These are phyloP conservation scores for Platanus orientalis DNA, from an alignment of 164 flowering plant genomes.

Conservation along the genomic window DNA sequence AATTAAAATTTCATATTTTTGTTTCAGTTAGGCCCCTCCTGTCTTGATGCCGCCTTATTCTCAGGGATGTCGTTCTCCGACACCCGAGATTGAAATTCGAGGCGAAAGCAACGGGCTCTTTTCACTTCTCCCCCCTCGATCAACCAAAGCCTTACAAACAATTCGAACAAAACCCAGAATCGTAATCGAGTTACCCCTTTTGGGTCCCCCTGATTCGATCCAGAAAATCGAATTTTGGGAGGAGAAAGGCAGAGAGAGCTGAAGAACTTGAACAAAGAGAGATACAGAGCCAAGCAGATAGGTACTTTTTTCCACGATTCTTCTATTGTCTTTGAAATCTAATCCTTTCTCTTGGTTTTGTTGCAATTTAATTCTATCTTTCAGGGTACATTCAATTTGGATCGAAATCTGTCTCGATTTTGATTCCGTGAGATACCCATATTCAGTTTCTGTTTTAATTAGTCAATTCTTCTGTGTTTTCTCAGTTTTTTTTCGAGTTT, in stretches of 20 bases:
- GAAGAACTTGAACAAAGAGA: no score
- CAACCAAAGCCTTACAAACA: not conserved
- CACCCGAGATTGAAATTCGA: constrained; percentile 26
- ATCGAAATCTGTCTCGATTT: not conserved
- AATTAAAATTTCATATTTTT: no score
- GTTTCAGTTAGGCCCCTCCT: constrained; percentile 15
- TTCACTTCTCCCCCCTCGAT: constrained; percentile 10
- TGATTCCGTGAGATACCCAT: not conserved
- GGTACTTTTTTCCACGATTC: not conserved
- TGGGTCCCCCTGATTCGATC: constrained; percentile 11
- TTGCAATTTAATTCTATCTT: not conserved
- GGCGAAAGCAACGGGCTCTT: constrained; percentile 28
- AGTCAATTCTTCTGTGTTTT: not conserved
- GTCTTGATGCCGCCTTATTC: constrained; percentile 39
- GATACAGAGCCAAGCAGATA: not conserved
- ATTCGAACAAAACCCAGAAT: constrained; percentile 1
- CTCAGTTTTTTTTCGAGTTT: not conserved
- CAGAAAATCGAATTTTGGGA: not conserved
- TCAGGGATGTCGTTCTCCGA: constrained; percentile 36
- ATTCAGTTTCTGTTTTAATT: not conserved
- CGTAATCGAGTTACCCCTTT: constrained; percentile 13
- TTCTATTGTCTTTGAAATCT: no score
- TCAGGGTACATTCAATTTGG: not conserved
- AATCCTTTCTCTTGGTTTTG: not conserved
- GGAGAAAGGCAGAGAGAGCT: not conserved